Evolutionary conservation across 345 rosid species (phyloP), one percentile per base, ranked within the genome.

Genomic region (Hirschfeldia incana): DNA sequence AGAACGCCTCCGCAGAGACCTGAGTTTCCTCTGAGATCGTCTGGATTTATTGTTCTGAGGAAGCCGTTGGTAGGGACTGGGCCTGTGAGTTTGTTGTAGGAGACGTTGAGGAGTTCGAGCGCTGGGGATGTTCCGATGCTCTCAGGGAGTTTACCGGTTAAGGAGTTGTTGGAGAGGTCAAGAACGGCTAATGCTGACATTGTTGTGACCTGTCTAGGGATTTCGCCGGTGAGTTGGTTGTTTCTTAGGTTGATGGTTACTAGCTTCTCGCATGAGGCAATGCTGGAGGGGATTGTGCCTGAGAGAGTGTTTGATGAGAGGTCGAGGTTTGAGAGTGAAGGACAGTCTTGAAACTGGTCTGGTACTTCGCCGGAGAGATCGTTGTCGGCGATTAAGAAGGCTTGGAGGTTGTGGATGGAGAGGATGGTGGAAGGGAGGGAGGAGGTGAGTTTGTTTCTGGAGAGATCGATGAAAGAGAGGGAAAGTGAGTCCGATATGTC

Each of bases 341-440:
- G 97, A 74, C 94, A 90, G 77, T 90, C 98, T 83, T 94, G 98
- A 82, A 92, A 92, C 72, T 87, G 94, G 49, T 89, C 94, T 0
- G 98, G 98, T 67, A 94, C 70, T 80, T 90, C 92, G n/a, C 97
- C 98, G 63, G 75, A 79, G 57, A 94, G 76, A 34, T 81, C 79
- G 46, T 92, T 94, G 28, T 80, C 87, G 8, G 97, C 82, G 61
- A 88, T 90, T 10, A 86, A 73, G 65, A 94, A 92, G 44, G 83
- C 84, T 39, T 94, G 97, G 0, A 92, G 91, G 44, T 79, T 94
- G 27, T 91, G 89, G 33, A 91, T 86, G 6, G 98, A 87, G 71
- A 94, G 89, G 81, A 94, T 88, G 34, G 89, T 86, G 13, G 97
- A 90, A 73, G 97, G 93, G 42, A 92, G 91, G 12, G 88, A 76